Base-by-base conservation (phyloP, 1,284 basidiomycete genomes). In the Tilletia setariae region DNA sequence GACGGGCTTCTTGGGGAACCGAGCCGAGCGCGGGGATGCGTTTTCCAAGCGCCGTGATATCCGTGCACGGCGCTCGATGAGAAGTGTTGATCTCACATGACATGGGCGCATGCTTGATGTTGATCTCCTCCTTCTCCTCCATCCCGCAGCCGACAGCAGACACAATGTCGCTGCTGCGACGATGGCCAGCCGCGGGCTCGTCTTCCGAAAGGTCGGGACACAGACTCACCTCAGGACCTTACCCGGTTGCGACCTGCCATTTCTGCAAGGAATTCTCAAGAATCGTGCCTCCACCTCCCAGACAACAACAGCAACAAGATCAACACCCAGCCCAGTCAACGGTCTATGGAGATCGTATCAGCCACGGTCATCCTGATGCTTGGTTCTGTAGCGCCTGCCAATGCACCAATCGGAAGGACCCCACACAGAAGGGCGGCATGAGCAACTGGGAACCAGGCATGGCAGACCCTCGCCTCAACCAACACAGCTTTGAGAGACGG, bases 341-440 rank as follows among this genome's bases (percentile, higher is more conserved):
- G 15, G 23, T 44, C 19, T 32, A 42, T 40, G 16, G 23, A 44
- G 21, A 51, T 56, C 44, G 40, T 47, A 25, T 15, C 71, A 23
- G 68, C 72, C 3, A 42, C 40, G 35, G 43, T 23, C 11, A 64
- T 63, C 23, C 61, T 30, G 66, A 68, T 19, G 74, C 75, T 40
- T 80, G 78, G 78, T 76, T 67, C 67, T 80, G 78, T 56, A 72
- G 76, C 6, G 68, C 67, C 49, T 80, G 78, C 32, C 70, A 74
- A 25, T 74, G 73, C 53, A 74, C 74, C 49, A 80, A 80, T 49
- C 71, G 72, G n/a, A 46, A 56, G 3, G 70, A 67, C 47, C 40
- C 23, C 8, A 25, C 2, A 53, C 51, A 42, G 70, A 74, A 25
- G 72, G 78, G 1, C 40, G 65, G 2, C 61, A 69, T 6, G 64